A percentile compares a stretch with the other conserved stretches of the same genome.
phyloP scores from a whole-genome alignment of 441 rosid species.

The Adansonia madagascariensis region DNA sequence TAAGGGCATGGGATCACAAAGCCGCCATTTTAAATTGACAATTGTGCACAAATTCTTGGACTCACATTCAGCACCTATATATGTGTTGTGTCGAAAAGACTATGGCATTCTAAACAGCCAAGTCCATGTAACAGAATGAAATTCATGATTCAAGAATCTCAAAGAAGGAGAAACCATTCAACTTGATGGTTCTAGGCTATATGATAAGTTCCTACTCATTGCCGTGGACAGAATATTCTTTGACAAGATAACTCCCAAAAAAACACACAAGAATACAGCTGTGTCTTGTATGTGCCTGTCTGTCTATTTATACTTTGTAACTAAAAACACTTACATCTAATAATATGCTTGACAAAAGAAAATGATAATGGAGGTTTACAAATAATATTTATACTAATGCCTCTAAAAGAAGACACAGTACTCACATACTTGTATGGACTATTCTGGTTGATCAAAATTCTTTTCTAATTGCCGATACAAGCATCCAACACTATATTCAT shows the following conservation, averaged over 20 bases:
- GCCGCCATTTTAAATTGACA: background rate
- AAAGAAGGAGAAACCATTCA: background rate
- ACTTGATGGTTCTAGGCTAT: slow-evolving; percentile 11
- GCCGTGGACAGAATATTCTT: background rate
- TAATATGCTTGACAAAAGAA: background rate
- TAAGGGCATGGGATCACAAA: slow-evolving; percentile 10
- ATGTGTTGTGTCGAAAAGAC: background rate
- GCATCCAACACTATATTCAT: background rate
- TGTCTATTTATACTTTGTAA: background rate
- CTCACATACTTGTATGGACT: slow-evolving; percentile 8
- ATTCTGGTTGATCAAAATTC: background rate
- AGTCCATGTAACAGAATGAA: background rate
- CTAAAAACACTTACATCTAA: background rate
- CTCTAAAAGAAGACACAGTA: background rate
- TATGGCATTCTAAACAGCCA: slow-evolving; percentile 2
- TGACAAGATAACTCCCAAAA: slow-evolving; percentile 4
- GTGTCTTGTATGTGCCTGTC: background rate
- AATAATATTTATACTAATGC: background rate
- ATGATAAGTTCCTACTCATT: background rate
- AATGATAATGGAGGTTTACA: background rate
- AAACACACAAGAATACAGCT: background rate
- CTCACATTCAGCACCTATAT: slow-evolving; percentile 1
- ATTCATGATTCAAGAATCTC: background rate
- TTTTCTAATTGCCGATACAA: background rate
- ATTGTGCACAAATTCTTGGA: background rate